Percentiles rank a stretch among this genome's conserved stretches.
These are phyloP conservation scores for Tuber borchii DNA, from an alignment of 495 filamentous ascomycete genomes.

Conservation along the genomic window DNA sequence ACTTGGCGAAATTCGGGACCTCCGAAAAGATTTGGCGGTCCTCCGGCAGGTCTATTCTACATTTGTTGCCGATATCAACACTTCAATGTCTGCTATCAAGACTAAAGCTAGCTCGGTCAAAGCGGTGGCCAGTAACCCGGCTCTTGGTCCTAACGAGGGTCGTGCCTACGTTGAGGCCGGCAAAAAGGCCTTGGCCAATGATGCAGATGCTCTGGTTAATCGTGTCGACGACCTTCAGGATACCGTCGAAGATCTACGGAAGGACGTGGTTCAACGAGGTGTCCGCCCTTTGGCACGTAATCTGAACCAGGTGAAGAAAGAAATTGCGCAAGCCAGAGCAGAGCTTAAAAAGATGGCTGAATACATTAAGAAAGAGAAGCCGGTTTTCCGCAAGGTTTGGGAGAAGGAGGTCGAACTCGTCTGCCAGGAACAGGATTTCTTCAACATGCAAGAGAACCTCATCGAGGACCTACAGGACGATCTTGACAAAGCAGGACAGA, in stretches of 20 bases:
- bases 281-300: slow-evolving; percentile 88
- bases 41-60: slow-evolving; percentile 87
- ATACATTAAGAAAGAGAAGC: slow-evolving; percentile 83
- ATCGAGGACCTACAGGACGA: slow-evolving; percentile 88
- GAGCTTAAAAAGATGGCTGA: slow-evolving; percentile 95
- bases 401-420: slow-evolving; percentile 91
- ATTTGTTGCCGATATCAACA: slow-evolving; percentile 79
- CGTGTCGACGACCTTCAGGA: slow-evolving; percentile 95
- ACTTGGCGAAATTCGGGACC: slow-evolving; percentile 65
- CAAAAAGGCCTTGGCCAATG: slow-evolving; percentile 72
- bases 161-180: slow-evolving; percentile 76
- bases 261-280: slow-evolving; percentile 89
- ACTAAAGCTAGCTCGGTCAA: slow-evolving; percentile 76
- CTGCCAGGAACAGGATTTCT: slow-evolving; percentile 85
- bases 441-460: slow-evolving; percentile 90
- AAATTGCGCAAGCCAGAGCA: slow-evolving; percentile 69
- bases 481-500: slow-evolving; percentile 85
- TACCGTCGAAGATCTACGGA: slow-evolving; percentile 89
- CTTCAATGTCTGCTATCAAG: slow-evolving; percentile 75
- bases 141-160: slow-evolving; percentile 63
- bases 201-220: slow-evolving; percentile 79
- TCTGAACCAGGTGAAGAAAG: slow-evolving; percentile 78
- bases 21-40: slow-evolving; percentile 86
- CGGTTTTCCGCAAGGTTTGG: slow-evolving; percentile 97
- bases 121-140: slow-evolving; percentile 59